Conservation (phyloP, 2,329 filamentous ascomycete genomes). For the Nothophaeocryptopus gaeumannii region DNA sequence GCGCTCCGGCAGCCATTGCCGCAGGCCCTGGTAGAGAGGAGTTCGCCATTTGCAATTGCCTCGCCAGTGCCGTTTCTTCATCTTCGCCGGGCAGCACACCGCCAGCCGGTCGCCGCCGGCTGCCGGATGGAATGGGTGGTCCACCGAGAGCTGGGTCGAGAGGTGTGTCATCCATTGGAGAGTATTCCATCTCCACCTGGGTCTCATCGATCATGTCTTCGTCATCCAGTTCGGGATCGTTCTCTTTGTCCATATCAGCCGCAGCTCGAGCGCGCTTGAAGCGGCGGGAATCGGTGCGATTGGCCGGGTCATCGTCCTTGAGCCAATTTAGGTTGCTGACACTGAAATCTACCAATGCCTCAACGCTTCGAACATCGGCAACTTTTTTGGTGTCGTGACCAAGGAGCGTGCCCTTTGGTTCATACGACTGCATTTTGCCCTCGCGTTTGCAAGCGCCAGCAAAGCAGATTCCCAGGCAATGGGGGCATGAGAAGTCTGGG, state of each 20-base stretch:
- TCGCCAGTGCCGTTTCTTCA: slow-evolving; percentile 30
- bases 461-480: slow-evolving; percentile 81
- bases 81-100: slow-evolving; percentile 22
- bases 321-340: slow-evolving; percentile 86
- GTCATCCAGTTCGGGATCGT: slow-evolving; percentile 45
- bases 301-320: slow-evolving; percentile 49
- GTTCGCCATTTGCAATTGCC: slow-evolving; percentile 32
- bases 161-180: slow-evolving; percentile 33
- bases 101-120: slow-evolving; percentile 5
- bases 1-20: slow-evolving; percentile 30
- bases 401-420: slow-evolving; percentile 80
- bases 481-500: slow-evolving; percentile 82
- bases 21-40: slow-evolving; percentile 29
- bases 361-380: slow-evolving; percentile 86
- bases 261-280: slow-evolving; percentile 49
- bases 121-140: slow-evolving; percentile 8
- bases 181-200: slow-evolving; percentile 42
- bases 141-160: slow-evolving; percentile 38
- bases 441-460: slow-evolving; percentile 74
- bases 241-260: slow-evolving; percentile 51
- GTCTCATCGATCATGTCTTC: slow-evolving; percentile 35
- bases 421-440: slow-evolving; percentile 70
- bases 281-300: slow-evolving; percentile 37
- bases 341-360: slow-evolving; percentile 86
- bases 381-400: slow-evolving; percentile 89